Evolutionary conservation across 2,329 filamentous ascomycete genomes (phyloP).

Genomic region (Orbilia oligospora): DNA sequence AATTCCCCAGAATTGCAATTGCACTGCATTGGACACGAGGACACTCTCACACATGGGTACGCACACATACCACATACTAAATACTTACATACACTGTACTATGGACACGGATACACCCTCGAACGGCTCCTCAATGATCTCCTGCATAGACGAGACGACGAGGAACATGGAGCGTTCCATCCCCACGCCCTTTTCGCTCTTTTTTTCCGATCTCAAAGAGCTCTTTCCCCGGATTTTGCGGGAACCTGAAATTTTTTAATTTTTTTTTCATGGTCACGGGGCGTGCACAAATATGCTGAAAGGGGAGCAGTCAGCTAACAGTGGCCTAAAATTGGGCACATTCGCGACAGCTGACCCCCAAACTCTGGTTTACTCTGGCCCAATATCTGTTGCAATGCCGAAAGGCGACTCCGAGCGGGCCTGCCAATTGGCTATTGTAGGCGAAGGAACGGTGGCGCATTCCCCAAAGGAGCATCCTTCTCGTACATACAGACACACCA

Average conservation of each 20-base stretch:
- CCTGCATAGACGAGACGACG: constrained; percentile 54
- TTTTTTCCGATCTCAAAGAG: constrained; percentile 34
- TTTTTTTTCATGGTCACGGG: constrained; percentile 56
- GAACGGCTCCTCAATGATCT: constrained; percentile 2
- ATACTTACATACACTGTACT: background rate
- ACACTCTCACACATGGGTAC: constrained; percentile 10
- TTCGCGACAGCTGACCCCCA: constrained; percentile 57
- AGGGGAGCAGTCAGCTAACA: constrained; percentile 18
- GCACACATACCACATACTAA: background rate
- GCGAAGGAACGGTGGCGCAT: constrained; percentile 53
- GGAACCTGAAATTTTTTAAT: constrained; percentile 53
- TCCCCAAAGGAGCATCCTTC: constrained; percentile 15
- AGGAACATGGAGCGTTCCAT: constrained; percentile 40
- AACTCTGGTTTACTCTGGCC: constrained; percentile 28
- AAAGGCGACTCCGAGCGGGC: constrained; percentile 43
- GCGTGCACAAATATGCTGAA: constrained; percentile 47
- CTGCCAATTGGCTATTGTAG: constrained; percentile 42
- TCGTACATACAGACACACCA: background rate
- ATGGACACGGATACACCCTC: constrained; percentile 13
- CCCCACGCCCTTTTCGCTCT: constrained; percentile 5
- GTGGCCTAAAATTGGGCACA: constrained; percentile 48
- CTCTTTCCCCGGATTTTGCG: constrained; percentile 60
- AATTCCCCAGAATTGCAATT: constrained; percentile 37
- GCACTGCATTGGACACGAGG: constrained; percentile 44
- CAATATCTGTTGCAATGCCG: constrained; percentile 49